Base-by-base conservation (phyloP, 2,329 filamentous ascomycete species). In the Fusarium subglutinans region DNA sequence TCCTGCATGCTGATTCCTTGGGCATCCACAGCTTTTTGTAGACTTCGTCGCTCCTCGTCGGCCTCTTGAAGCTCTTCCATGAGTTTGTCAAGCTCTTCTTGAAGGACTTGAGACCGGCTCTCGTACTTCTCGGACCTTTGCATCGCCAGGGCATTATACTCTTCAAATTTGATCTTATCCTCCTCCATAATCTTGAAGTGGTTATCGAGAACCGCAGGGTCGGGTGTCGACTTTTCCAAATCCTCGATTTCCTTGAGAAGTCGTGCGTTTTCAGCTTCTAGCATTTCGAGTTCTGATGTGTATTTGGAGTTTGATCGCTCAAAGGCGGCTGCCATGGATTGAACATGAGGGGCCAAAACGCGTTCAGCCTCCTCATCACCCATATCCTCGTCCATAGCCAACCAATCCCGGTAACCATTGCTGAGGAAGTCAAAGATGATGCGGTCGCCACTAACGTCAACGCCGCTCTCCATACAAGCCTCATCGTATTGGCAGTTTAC, bases 1-100 rank as follows among this genome's bases (percentile, higher is more conserved):
- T 99, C 96, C 84, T 96, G 93, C 84, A 98, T 97, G 79, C 95
- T 97, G 81, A 99, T 95, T 6, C 96, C 96, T 80, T 97, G 94
- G 76, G 93, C 92, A 82, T 98, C 96, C 35, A 99, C 95, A 37
- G 93, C 91, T 67, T 92, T 91, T 81, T 98, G 96, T 15, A 99
- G 87, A 37, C 89, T 88, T 47, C 90, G 86, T 70, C 94, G 91
- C 81, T 99, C 96, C 22, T 93, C 91, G 74, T 98, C 95, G 1
- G 93, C 93, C 77, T 94, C 93, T 66, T 90, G 88, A 40, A 97
- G 85, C 78, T 98, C 95, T 14, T 88, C 84, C 61, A 92, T 86
- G 28, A 94, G 89, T 80, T 95, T 96, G 58, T 93, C 91, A 37
- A 98, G 91, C 81, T 98, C 95, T 61, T 95, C 92, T 72, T 96